phyloP scores from a whole-genome alignment of 2,329 filamentous ascomycete species.

The Fusarium oligoseptatum region DNA sequence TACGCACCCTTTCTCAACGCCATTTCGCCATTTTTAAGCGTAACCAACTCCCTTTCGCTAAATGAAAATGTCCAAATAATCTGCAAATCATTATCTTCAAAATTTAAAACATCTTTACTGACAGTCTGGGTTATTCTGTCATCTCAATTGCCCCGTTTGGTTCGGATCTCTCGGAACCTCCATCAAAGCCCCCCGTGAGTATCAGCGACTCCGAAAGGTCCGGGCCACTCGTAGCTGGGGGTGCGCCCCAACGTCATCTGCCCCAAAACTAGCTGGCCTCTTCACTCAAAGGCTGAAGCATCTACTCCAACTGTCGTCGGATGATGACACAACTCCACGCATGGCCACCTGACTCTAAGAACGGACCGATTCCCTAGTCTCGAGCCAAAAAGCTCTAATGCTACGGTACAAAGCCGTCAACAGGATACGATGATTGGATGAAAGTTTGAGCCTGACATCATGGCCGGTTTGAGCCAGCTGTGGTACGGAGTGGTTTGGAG shows the following conservation, averaged over 20 bases:
- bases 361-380: slow-evolving; percentile 45
- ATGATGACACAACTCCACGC: slow-evolving; percentile 11
- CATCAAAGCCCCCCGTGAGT: neutral
- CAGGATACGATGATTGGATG: slow-evolving; percentile 8
- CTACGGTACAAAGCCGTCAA: slow-evolving; percentile 4
- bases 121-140: neutral
- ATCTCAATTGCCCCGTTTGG: neutral
- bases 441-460: slow-evolving; percentile 32
- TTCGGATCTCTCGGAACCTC: slow-evolving; percentile 22
- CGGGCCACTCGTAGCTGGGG: neutral
- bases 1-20: neutral
- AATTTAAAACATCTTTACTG: neutral
- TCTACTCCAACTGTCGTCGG: neutral
- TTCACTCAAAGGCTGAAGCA: slow-evolving; percentile 15
- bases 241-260: neutral
- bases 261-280: neutral
- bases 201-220: neutral
- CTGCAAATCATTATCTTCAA: neutral
- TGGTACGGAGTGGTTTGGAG: neutral
- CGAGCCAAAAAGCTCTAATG: slow-evolving; percentile 17
- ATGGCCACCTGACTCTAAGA: slow-evolving; percentile 30
- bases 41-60: too few species aligned
- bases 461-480: neutral
- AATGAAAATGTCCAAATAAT: neutral
- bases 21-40: neutral